phyloP scores from a whole-genome alignment of 176 grass and related monocot genomes.

The Puya raimondii region DNA sequence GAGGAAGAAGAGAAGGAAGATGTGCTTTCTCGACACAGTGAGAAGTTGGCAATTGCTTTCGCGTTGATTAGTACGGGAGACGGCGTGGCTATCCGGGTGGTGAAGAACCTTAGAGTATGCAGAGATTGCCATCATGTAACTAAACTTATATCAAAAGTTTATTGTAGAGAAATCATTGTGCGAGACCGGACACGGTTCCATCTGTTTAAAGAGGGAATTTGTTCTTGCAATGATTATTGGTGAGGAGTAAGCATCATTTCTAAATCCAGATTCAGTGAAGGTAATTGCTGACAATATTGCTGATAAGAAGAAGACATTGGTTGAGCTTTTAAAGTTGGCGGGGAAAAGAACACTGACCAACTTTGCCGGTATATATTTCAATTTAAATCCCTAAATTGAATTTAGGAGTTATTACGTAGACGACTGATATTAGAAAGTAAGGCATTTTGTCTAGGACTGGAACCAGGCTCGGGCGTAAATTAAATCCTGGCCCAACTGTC shows the following conservation, averaged over 20 bases:
- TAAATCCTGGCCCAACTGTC: too few relatives aligned
- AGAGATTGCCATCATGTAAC: slow-evolving; percentile 49
- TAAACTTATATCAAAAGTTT: slow-evolving; percentile 58
- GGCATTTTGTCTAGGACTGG: too few relatives aligned
- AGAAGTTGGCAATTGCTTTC: slow-evolving; percentile 51
- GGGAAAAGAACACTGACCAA: too few relatives aligned
- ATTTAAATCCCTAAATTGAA: too few relatives aligned
- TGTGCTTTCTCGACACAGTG: slow-evolving; percentile 40
- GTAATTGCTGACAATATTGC: neutral
- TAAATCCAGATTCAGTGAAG: neutral
- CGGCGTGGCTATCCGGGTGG: slow-evolving; percentile 29
- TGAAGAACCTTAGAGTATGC: slow-evolving; percentile 54
- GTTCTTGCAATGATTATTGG: slow-evolving; percentile 50
- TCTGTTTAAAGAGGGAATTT: slow-evolving; percentile 42
- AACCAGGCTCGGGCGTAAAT: too few relatives aligned
- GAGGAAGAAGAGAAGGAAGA: slow-evolving; percentile 48
- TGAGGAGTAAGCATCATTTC: slow-evolving; percentile 14
- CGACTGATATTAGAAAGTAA: too few relatives aligned
- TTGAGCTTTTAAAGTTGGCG: too few relatives aligned
- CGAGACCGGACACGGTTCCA: slow-evolving; percentile 47
- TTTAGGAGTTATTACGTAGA: too few relatives aligned
- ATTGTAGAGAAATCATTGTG: slow-evolving; percentile 44
- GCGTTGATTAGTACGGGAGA: slow-evolving; percentile 34
- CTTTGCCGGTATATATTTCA: too few relatives aligned
- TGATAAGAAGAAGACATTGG: too few relatives aligned